Base-by-base conservation (phyloP, 331 rosid species). In the Malus hybrid region DNA sequence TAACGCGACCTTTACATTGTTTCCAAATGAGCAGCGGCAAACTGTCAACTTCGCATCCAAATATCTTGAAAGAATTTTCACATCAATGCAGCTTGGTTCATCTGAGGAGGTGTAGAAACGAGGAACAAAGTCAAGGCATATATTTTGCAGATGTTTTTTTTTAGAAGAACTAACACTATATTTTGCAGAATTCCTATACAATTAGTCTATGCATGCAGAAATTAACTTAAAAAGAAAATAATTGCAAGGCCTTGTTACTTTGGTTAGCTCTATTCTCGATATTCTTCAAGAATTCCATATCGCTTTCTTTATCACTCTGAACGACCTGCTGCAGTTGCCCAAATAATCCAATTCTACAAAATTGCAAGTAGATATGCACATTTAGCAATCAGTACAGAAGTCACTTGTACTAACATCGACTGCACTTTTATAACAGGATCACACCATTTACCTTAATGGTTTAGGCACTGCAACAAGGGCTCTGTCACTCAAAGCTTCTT, bases 21-120 rank as follows among this genome's bases (percentile, higher is more conserved):
- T 72, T 82, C 77, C 73, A 39, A 84, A 68, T 34, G 78, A 84
- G 87, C 99, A 94, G 42, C 44, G 70, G 44, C 97, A 94, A 76
- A 92, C 97, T 3, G 74, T 82, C 80, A 94, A 84, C 91, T 89
- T 94, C 65, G 90, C 97, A 14, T 94, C 92, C 76, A 81, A 75
- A 86, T 74, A 83, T 76, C 87, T 88, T 24, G 90, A 81, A 69
- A 86, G 78, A 81, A 94, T 85, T 78, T 89, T 84, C 60, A 84
- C 96, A 81, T 83, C 82, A 71, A 88, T 65, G 77, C 83, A 86
- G 82, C 85, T 80, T 70, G 76, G 71, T 72, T 76, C 85, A 54
- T 81, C 90, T 86, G 87, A 46, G 70, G 81, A 77, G 7, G 39
- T 55, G 70, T 60, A 2, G 76, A 36, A 28, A 42, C 48, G 48